These are phyloP conservation scores for Umbelopsis sp. DNA, from an alignment of 192 early-diverging fungal species.

Conservation along the genomic window DNA sequence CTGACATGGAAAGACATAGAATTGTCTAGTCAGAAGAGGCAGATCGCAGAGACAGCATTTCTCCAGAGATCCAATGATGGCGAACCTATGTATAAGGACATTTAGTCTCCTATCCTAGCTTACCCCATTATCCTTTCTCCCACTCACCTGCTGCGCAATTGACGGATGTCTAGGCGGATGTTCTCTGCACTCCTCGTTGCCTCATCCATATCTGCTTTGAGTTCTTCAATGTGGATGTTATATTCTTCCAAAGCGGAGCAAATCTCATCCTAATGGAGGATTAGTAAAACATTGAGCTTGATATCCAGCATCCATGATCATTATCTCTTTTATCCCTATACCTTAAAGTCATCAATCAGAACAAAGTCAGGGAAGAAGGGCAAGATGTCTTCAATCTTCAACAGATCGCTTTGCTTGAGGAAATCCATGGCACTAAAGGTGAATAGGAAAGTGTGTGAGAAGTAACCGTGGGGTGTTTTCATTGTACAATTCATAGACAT, in stretches of 20 bases:
- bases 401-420: slow-evolving; percentile 74
- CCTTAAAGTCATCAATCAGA: slow-evolving; percentile 95
- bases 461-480: not conserved
- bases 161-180: slow-evolving; percentile 89
- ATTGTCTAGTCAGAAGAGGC: slow-evolving; percentile 83
- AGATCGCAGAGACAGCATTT: slow-evolving; percentile 77
- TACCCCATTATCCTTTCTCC: not conserved
- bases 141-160: slow-evolving; percentile 76
- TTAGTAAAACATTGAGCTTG: not conserved
- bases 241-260: slow-evolving; percentile 90
- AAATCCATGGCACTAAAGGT: slow-evolving; percentile 77
- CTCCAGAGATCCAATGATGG: slow-evolving; percentile 68
- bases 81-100: slow-evolving; percentile 46
- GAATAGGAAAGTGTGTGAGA: slow-evolving; percentile 5
- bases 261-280: slow-evolving; percentile 70
- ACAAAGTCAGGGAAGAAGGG: slow-evolving; percentile 98
- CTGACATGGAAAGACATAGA: slow-evolving; percentile 95
- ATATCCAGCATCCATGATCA: not conserved
- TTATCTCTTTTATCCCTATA: not conserved
- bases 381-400: slow-evolving; percentile 95
- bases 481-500: slow-evolving; percentile 1
- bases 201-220: slow-evolving; percentile 95
- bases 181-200: slow-evolving; percentile 89
- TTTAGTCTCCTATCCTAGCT: not conserved
- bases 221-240: slow-evolving; percentile 84